These are phyloP conservation scores for Sugiyamaella neomexicana DNA, from an alignment of 1,139 yeast genomes.

Conservation along the genomic window DNA sequence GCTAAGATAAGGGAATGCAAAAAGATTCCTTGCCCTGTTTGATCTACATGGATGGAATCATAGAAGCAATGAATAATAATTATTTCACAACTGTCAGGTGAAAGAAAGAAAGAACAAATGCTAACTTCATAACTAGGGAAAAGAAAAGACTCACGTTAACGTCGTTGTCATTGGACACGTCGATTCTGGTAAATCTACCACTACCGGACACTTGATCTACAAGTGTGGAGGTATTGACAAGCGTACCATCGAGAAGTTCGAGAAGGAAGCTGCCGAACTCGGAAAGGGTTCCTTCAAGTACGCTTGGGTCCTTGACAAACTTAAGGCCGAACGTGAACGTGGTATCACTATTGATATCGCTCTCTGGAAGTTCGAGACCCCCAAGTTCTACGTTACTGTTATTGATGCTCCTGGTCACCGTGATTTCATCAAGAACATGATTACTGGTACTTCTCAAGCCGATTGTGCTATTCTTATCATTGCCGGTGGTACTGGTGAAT, in stretches of 20 bases:
- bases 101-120: not conserved
- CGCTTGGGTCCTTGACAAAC: conserved; percentile 96
- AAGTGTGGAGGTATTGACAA: conserved; percentile 92
- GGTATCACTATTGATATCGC: conserved; percentile 96
- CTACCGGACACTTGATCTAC: conserved; percentile 98
- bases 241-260: conserved; percentile 98
- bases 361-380: conserved; percentile 95
- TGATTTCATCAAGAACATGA: conserved; percentile 95
- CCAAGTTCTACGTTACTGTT: conserved; percentile 89
- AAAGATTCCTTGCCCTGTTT: not conserved
- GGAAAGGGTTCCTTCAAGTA: conserved; percentile 98
- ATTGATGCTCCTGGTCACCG: conserved; percentile 97
- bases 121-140: conserved; percentile 53
- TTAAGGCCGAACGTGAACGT: conserved; percentile 96
- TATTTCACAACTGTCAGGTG: not conserved
- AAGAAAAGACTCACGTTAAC: conserved; percentile 96
- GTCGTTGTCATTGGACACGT: conserved; percentile 99
- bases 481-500: conserved; percentile 92
- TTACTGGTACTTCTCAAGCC: conserved; percentile 93
- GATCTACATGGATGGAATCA: not conserved
- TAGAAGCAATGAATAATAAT: not conserved
- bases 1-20: not conserved
- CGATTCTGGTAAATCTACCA: conserved; percentile 98
- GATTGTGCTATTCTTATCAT: conserved; percentile 89
- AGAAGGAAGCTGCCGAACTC: conserved; percentile 97